These are phyloP conservation scores for Codiaeum variegatum DNA, from an alignment of 441 rosid species.

Conservation along the genomic window DNA sequence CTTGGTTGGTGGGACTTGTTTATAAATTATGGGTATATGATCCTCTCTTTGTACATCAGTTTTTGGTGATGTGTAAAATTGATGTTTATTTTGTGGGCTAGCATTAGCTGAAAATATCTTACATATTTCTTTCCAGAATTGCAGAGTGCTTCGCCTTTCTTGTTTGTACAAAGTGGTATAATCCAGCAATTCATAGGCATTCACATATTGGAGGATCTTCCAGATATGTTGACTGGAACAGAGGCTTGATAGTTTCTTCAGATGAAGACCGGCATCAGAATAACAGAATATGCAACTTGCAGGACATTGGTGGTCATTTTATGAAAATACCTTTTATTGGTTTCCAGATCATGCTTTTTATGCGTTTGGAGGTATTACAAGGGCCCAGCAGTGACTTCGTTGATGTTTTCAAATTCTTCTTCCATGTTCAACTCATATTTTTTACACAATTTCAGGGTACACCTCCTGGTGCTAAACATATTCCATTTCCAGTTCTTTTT, in stretches of 20 bases:
- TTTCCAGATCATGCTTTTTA: constrained; percentile 86
- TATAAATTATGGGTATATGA: constrained; percentile 71
- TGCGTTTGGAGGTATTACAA: constrained; percentile 74
- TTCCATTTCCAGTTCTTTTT: constrained; percentile 71
- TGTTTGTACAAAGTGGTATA: constrained; percentile 89
- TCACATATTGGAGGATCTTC: constrained; percentile 41
- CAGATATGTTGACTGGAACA: constrained; percentile 73
- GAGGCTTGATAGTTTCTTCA: constrained; percentile 50
- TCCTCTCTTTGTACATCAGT: constrained; percentile 22
- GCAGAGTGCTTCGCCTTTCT: constrained; percentile 96
- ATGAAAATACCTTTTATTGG: constrained; percentile 75
- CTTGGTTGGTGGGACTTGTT: constrained; percentile 98
- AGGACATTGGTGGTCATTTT: constrained; percentile 88
- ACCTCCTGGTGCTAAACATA: constrained; percentile 62
- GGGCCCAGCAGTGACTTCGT: constrained; percentile 4
- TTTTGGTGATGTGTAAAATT: not conserved
- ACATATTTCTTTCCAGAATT: constrained; percentile 45
- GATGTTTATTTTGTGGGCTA: constrained; percentile 5
- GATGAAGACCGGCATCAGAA: constrained; percentile 55
- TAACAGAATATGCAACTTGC: constrained; percentile 55
- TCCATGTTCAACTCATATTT: constrained; percentile 16
- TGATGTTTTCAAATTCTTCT: not conserved
- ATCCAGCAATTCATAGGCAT: constrained; percentile 82
- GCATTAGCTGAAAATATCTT: constrained; percentile 15
- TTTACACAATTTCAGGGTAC: constrained; percentile 57